Conservation (phyloP, 139 green algal genomes). For the Chlamydomonas sp. region DNA sequence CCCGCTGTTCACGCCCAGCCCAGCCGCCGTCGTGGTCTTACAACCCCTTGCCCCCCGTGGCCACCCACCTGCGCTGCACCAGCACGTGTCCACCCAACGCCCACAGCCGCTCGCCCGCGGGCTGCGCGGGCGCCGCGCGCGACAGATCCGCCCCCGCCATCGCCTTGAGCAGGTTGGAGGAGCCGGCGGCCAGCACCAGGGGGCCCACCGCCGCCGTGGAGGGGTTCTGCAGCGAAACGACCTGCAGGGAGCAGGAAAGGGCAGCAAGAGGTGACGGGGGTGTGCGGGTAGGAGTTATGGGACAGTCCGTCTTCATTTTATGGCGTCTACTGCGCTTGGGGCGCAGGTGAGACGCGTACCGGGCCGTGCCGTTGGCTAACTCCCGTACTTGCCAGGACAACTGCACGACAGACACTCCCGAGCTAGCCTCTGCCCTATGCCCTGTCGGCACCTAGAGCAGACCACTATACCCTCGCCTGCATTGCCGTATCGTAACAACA, state of each 20-base stretch:
- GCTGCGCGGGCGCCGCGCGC: slow-evolving; percentile 35
- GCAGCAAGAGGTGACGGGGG: too few relatives aligned
- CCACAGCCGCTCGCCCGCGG: slow-evolving; percentile 72
- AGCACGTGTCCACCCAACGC: slow-evolving; percentile 82
- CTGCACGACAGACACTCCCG: too few relatives aligned
- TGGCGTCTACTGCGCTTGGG: background rate
- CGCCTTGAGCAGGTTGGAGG: slow-evolving; percentile 43
- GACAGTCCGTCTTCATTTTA: too few relatives aligned
- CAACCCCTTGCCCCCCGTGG: too few relatives aligned
- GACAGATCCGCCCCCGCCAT: slow-evolving; percentile 47
- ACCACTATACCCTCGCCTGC: too few relatives aligned
- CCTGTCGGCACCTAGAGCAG: too few relatives aligned
- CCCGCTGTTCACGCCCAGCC: background rate
- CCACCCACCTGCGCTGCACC: slow-evolving; percentile 69
- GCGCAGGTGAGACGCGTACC: background rate
- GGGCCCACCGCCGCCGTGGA: slow-evolving; percentile 41
- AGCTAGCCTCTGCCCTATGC: too few relatives aligned
- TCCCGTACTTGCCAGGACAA: too few relatives aligned
- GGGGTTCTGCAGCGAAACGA: slow-evolving; percentile 66
- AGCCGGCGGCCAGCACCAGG: slow-evolving; percentile 39
- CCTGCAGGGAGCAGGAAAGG: background rate
- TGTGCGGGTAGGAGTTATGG: too few relatives aligned
- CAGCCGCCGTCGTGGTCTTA: background rate
- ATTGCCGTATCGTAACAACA: too few relatives aligned
- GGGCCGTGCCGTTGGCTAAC: background rate